phyloP scores from a whole-genome alignment of 2,329 filamentous ascomycete species.

The Aspergillus niger region DNA sequence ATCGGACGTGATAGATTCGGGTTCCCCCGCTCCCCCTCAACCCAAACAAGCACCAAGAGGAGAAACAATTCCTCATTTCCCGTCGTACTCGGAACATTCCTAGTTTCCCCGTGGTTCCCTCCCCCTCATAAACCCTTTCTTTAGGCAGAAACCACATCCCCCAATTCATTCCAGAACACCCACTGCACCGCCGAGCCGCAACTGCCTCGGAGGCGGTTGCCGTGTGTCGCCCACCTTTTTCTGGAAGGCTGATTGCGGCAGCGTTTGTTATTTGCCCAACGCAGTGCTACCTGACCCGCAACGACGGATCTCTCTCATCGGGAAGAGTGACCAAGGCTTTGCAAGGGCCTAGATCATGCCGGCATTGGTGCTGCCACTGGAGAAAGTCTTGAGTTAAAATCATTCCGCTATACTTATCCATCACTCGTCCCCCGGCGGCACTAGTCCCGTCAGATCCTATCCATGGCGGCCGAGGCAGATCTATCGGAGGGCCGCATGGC shows the following conservation, averaged over 20 bases:
- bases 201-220: constrained; percentile 4
- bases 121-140: neutral
- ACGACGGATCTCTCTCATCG: neutral
- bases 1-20: neutral
- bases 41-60: neutral
- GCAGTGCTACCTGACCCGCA: neutral
- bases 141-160: constrained; percentile 7
- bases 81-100: neutral
- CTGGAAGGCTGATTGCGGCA: neutral
- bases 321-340: constrained; percentile 4
- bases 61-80: neutral
- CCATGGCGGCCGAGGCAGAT: constrained; percentile 40
- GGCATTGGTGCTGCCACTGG: constrained; percentile 14
- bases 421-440: neutral
- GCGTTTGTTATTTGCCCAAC: constrained; percentile 4
- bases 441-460: neutral
- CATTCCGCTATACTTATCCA: constrained; percentile 4
- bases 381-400: constrained; percentile 10
- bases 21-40: neutral
- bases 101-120: neutral
- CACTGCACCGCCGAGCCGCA: neutral
- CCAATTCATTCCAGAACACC: neutral
- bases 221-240: constrained; percentile 8
- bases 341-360: constrained; percentile 17
- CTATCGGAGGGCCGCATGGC: constrained; percentile 41